Conservation (phyloP, 1,284 basidiomycete species). For the Cryptococcus sp. region DNA sequence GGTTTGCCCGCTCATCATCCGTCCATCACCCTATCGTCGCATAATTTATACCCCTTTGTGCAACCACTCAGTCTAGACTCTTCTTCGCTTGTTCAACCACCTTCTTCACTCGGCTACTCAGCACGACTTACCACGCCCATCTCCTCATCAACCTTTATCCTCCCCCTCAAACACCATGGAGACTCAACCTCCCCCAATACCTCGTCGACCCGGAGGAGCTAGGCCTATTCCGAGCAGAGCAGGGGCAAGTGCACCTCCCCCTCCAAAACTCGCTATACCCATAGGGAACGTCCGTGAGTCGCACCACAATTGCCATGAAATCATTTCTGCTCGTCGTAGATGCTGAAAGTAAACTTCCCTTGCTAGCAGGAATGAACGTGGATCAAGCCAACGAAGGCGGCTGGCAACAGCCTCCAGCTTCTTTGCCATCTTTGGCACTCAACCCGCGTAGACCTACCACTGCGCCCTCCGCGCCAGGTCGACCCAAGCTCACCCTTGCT, state of each 20-base stretch:
- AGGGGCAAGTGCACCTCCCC: constrained; percentile 13
- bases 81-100: too few relatives aligned
- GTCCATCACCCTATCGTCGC: too few relatives aligned
- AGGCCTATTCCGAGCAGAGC: constrained; percentile 28
- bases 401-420: constrained; percentile 41
- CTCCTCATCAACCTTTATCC: too few relatives aligned
- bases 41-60: too few relatives aligned
- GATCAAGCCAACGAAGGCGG: constrained; percentile 49
- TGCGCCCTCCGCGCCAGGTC: constrained; percentile 26
- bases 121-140: too few relatives aligned
- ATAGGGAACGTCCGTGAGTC: constrained; percentile 53
- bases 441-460: constrained; percentile 21
- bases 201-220: constrained; percentile 33
- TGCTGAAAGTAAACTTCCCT: not conserved
- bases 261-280: constrained; percentile 47
- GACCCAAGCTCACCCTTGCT: constrained; percentile 40
- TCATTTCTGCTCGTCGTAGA: not conserved
- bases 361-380: constrained; percentile 48
- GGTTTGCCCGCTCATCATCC: too few relatives aligned
- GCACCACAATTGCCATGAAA: not conserved
- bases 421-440: constrained; percentile 38
- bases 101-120: too few relatives aligned
- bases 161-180: too few relatives aligned
- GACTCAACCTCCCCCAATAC: not conserved
- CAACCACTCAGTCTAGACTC: too few relatives aligned